Base-by-base conservation (phyloP, 495 filamentous ascomycete genomes). In the Daldinia concentrica region DNA sequence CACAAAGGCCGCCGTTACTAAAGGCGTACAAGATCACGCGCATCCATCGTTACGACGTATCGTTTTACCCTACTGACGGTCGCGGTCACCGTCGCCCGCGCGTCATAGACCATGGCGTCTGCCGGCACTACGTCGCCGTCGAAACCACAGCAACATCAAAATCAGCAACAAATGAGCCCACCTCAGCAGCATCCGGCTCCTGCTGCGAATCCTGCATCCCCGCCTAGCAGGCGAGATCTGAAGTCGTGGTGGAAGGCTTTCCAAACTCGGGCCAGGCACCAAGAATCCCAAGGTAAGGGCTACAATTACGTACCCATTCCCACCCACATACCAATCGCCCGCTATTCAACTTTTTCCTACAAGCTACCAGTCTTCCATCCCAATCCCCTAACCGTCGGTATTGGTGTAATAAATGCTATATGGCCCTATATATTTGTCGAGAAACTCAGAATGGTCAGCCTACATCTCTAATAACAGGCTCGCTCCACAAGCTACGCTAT, bases 191-290 rank as follows among this genome's bases (percentile, higher is more conserved):
- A 62, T n/a, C 69, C 29, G 32, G 3, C 43, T 48, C 17, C 43
- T 62, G 14, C 62, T 60, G 54, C 71, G 56, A 74, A 78, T 41
- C 66, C 79, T 39, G 75, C 78, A 62, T 89, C 91, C 39, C 88
- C 90, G 9, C 90, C 93, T 36, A 90, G 87, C 58, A 94, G 89
- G 80, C 87, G 91, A 75, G 92, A 96, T 74, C 83, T 97, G 62
- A 90, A 92, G 73, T 93, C 90, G 29, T 98, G 94, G 94, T 97
- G 93, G 94, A 94, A 90, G 80, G 86, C 88, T 56, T 97, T 98
- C 82, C 93, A 92, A 80, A 85, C 89, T 34, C 88, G 89, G 54
- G 82, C 86, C 14, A 90, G 90, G 76, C 90, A 90, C 76, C 91
- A 93, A 71, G 92, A 95, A 64, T 81, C 87, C 62, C 91, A 93